These are phyloP conservation scores for Neurospora sp. DNA, from an alignment of 2,329 filamentous ascomycete genomes.

Conservation along the genomic window DNA sequence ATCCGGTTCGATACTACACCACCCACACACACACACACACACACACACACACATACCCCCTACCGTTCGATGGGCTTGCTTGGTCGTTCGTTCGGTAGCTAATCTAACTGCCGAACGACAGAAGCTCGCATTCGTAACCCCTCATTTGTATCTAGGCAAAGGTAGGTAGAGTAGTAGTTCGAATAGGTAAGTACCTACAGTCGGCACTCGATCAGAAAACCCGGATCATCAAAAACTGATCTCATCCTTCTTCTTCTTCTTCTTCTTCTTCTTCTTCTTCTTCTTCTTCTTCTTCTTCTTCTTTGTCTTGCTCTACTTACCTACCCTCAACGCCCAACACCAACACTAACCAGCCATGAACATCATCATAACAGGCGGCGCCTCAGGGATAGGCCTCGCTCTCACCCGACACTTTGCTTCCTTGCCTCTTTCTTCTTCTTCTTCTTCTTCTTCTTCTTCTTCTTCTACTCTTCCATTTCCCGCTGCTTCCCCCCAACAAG, in stretches of 20 bases:
- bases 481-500: too few relatives aligned
- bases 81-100: not conserved
- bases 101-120: not conserved
- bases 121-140: not conserved
- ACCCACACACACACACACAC: not conserved
- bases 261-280: too few relatives aligned
- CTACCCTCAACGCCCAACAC: too few relatives aligned
- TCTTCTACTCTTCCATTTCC: too few relatives aligned
- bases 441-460: not conserved
- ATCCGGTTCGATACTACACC: not conserved
- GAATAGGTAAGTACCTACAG: too few relatives aligned
- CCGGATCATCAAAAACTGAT: not conserved
- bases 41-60: not conserved
- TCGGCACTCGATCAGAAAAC: not conserved
- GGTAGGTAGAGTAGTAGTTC: not conserved
- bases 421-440: not conserved
- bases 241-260: not conserved
- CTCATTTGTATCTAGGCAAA: not conserved
- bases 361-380: conserved; percentile 16
- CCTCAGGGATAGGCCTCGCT: conserved; percentile 16
- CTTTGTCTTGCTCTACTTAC: not conserved
- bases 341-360: conserved; percentile 4
- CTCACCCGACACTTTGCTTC: conserved; percentile 13
- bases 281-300: too few relatives aligned
- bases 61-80: not conserved